These are phyloP conservation scores for Tuber indicum DNA, from an alignment of 495 filamentous ascomycete genomes.

Conservation along the genomic window DNA sequence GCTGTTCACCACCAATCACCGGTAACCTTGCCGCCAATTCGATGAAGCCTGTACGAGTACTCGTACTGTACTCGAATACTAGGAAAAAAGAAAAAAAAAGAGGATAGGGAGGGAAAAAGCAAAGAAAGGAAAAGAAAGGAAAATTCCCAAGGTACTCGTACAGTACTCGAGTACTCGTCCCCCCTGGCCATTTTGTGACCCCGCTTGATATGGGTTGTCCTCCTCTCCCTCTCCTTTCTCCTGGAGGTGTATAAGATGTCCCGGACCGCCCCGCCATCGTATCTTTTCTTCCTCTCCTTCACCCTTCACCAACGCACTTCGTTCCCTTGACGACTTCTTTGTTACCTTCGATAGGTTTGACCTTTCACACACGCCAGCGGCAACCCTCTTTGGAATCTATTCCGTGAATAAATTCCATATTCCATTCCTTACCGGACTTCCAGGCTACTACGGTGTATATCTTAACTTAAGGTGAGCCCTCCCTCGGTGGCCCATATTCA, in stretches of 20 bases:
- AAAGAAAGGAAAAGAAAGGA: not conserved
- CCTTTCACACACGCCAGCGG: slow-evolving; percentile 41
- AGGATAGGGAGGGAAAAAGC: not conserved
- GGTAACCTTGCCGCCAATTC: not conserved
- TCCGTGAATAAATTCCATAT: slow-evolving; percentile 38
- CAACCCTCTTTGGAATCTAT: slow-evolving; percentile 31
- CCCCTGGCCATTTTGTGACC: not conserved
- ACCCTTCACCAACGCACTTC: slow-evolving; percentile 18
- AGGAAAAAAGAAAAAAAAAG: not conserved
- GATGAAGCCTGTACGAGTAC: not conserved
- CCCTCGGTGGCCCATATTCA: not conserved
- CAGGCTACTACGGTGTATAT: slow-evolving; percentile 22
- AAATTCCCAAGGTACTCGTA: not conserved
- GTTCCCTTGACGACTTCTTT: slow-evolving; percentile 18
- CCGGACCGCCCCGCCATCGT: slow-evolving; percentile 7
- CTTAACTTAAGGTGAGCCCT: slow-evolving; percentile 7
- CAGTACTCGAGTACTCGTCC: not conserved
- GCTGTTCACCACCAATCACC: not conserved
- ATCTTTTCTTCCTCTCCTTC: slow-evolving; percentile 11
- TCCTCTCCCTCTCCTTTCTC: not conserved
- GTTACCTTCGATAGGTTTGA: slow-evolving; percentile 38
- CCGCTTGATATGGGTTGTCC: not conserved
- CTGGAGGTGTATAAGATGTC: slow-evolving; percentile 17
- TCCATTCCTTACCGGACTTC: slow-evolving; percentile 25
- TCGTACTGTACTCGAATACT: too few species aligned